phyloP scores from a whole-genome alignment of 345 rosid species.

The Sisymbrium altissimum region DNA sequence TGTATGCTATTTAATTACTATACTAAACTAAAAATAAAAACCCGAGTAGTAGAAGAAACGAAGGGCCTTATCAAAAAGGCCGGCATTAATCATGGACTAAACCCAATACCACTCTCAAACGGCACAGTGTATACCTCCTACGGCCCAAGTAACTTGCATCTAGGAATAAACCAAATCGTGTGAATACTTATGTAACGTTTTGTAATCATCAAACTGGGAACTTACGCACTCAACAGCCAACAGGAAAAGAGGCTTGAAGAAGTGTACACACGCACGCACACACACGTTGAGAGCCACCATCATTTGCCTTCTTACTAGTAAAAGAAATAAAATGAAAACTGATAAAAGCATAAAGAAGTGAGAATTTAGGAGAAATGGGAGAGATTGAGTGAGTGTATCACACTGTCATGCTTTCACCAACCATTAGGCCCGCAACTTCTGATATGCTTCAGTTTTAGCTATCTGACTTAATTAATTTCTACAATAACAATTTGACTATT shows the following conservation, averaged over 20 bases:
- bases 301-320: neutral
- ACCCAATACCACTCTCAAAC: neutral
- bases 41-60: neutral
- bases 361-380: neutral
- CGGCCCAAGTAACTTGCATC: neutral
- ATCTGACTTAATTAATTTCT: neutral
- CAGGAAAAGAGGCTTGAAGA: neutral
- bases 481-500: neutral
- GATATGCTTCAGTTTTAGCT: neutral
- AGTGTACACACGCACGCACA: neutral
- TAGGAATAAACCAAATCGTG: constrained; percentile 10
- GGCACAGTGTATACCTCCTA: neutral
- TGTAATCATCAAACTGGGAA: constrained; percentile 6
- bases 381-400: constrained; percentile 1
- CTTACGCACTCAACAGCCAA: neutral
- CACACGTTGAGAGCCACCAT: neutral
- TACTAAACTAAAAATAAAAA: too few relatives aligned
- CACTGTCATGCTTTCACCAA: constrained; percentile 14
- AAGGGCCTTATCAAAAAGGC: constrained; percentile 8
- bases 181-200: neutral
- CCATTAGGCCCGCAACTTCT: constrained; percentile 12
- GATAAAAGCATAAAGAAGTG: neutral
- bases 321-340: neutral
- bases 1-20: too few relatives aligned
- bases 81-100: neutral